Base-by-base conservation (phyloP, 352 stramenopile genomes). In the Achlya hypogyna region DNA sequence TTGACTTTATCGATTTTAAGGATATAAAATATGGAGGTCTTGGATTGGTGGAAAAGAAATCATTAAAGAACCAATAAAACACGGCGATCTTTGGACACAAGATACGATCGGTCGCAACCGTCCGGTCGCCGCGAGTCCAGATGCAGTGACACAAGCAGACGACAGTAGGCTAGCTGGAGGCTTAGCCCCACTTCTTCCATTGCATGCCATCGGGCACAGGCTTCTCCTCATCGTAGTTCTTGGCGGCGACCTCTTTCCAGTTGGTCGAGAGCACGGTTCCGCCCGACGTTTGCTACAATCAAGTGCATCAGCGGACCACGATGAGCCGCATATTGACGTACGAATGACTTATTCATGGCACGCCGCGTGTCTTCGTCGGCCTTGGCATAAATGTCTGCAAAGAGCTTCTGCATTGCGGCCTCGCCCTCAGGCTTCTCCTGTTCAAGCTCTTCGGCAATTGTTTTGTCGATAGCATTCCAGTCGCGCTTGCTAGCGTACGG, bases 301-400 rank as follows among this genome's bases (percentile, higher is more conserved):
- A 14, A 28, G 42, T 60, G 5, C 27, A 62, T 65, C 6, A 5
- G 27, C 64, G 4, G 5, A 62, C 12, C 14, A 29, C n/a, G 16
- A 63, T 18, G 54, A 31, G 23, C 66, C 49, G 69, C 49, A 25
- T 40, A 25, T 63, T 8, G 18, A 84, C 82, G 63, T 77, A 94
- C 83, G 67, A 96, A 97, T 18, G 83, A 95, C 77, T 97, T 97
- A 78, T 95, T 95, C 90, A 97, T 97, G 35, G 90, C 90, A 20
- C 88, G 84, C 42, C 88, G 81, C 63, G 90, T 97, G 67, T 89
- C 91, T 51, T 95, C 85, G 66, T 94, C 84, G 16, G 89, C 89
- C 71, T 96, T 96, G 70, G 81, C 76, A 79, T 96, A 97, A 76
- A 97, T 97, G 77, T 97, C 83, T 28, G 76, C 76, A 72, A 97